These are phyloP conservation scores for Sugiyamaella americana DNA, from an alignment of 805 yeast genomes.

Conservation along the genomic window DNA sequence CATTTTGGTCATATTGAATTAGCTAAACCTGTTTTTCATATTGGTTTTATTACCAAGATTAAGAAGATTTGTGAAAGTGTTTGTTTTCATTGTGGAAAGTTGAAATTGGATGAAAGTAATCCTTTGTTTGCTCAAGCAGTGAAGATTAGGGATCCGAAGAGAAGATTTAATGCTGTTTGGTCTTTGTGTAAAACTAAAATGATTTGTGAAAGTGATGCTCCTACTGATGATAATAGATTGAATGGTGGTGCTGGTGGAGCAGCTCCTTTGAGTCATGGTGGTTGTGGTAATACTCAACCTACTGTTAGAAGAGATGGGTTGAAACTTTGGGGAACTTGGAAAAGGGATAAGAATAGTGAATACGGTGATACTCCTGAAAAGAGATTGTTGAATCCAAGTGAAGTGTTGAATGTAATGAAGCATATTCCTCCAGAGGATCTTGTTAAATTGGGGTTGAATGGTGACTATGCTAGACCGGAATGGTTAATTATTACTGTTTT, in stretches of 20 bases:
- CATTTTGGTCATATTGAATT: constrained; percentile 98
- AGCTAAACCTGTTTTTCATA: constrained; percentile 97
- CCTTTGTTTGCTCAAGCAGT: constrained; percentile 82
- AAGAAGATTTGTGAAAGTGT: constrained; percentile 94
- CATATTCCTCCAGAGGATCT: constrained; percentile 87
- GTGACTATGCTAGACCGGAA: constrained; percentile 97
- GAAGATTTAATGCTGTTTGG: constrained; percentile 97
- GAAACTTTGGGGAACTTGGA: constrained; percentile 98
- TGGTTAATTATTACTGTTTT: constrained; percentile 97
- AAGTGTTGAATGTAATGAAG: constrained; percentile 83
- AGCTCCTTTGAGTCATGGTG: constrained; percentile 68
- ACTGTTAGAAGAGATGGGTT: constrained; percentile 92
- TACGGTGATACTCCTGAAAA: constrained; percentile 89
- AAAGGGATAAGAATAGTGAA: constrained; percentile 73
- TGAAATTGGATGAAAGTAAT: constrained; percentile 77
- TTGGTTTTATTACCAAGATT: constrained; percentile 85
- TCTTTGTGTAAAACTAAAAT: constrained; percentile 80
- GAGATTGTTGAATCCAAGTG: constrained; percentile 80
- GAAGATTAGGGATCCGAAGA: constrained; percentile 86
- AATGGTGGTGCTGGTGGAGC: constrained; percentile 28
- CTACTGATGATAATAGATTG: constrained; percentile 49
- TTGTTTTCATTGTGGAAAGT: constrained; percentile 98
- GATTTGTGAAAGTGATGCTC: constrained; percentile 80
- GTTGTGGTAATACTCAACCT: constrained; percentile 97
- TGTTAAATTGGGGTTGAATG: constrained; percentile 76